Conservation (phyloP, 1,284 basidiomycete genomes). For the Puccinia triticina region DNA sequence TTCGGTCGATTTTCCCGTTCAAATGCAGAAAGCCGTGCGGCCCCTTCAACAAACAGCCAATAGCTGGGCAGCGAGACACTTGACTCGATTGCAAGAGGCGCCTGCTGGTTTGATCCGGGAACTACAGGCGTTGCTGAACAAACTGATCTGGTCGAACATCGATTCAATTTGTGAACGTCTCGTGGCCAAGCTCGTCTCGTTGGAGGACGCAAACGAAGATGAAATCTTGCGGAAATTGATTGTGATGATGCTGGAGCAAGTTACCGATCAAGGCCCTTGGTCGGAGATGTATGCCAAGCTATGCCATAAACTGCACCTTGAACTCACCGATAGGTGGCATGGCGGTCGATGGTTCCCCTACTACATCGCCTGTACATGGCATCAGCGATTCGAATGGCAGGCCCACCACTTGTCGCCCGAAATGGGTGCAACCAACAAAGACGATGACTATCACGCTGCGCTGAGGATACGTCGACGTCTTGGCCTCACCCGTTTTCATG, state of each 20-base stretch:
- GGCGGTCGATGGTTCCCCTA: constrained; percentile 85
- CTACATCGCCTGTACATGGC: constrained; percentile 75
- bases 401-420: constrained; percentile 55
- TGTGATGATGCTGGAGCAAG: constrained; percentile 93
- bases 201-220: constrained; percentile 85
- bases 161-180: constrained; percentile 91
- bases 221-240: constrained; percentile 93
- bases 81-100: constrained; percentile 62
- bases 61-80: constrained; percentile 7
- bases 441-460: constrained; percentile 78
- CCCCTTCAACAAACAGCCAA: constrained; percentile 19
- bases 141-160: constrained; percentile 95
- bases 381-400: constrained; percentile 46
- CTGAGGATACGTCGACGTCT: constrained; percentile 96
- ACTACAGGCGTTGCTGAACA: constrained; percentile 90
- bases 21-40: not conserved
- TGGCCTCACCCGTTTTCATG: constrained; percentile 95
- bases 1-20: no score
- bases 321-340: constrained; percentile 73
- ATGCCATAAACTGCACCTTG: constrained; percentile 83
- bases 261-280: constrained; percentile 90
- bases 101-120: constrained; percentile 78
- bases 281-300: constrained; percentile 95
- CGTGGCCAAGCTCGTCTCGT: constrained; percentile 92
- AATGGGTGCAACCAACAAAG: constrained; percentile 62